Percentiles rank a stretch among this genome's conserved stretches.
Evolutionary conservation across 306 rosid genomes (phyloP).

Genomic region (Begonia fuchsioides): DNA sequence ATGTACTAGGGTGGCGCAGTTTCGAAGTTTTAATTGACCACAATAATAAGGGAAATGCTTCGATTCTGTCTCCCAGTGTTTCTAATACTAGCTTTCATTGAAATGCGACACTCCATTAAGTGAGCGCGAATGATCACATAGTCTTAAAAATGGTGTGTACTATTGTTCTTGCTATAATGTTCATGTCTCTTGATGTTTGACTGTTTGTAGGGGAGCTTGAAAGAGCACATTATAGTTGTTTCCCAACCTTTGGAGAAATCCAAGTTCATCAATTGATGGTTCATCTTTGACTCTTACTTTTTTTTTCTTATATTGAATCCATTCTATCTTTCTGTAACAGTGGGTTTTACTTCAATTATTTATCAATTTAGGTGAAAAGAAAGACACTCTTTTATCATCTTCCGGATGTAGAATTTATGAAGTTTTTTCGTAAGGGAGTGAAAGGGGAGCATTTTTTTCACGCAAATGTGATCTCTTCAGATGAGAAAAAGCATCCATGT

Average conservation of each 20-base stretch:
- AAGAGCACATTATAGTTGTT: constrained; percentile 41
- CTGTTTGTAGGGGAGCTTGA: constrained; percentile 49
- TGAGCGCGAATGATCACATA: no score
- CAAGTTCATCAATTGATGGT: constrained; percentile 56
- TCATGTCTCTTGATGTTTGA: constrained; percentile 2
- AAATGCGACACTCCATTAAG: no score
- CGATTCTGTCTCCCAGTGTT: no score
- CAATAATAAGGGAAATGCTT: no score
- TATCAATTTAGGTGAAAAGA: constrained; percentile 39
- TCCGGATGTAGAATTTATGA: constrained; percentile 39
- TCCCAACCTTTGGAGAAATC: constrained; percentile 52
- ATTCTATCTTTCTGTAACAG: neutral
- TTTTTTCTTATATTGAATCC: neutral
- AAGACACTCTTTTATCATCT: constrained; percentile 42
- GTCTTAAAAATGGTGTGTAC: no score
- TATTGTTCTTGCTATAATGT: neutral
- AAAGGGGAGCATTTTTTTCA: constrained; percentile 56
- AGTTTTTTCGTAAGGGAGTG: constrained; percentile 26
- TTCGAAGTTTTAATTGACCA: no score
- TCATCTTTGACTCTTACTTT: constrained; percentile 8
- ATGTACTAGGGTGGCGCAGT: no score
- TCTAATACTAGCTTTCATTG: no score
- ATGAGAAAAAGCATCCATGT: constrained; percentile 8
- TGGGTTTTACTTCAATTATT: constrained; percentile 3
- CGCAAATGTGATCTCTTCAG: constrained; percentile 24